Evolutionary conservation across 805 yeast species (phyloP), one percentile per base, ranked within the genome.

Genomic region (Cyberlindnera nakhonratchasimensis): DNA sequence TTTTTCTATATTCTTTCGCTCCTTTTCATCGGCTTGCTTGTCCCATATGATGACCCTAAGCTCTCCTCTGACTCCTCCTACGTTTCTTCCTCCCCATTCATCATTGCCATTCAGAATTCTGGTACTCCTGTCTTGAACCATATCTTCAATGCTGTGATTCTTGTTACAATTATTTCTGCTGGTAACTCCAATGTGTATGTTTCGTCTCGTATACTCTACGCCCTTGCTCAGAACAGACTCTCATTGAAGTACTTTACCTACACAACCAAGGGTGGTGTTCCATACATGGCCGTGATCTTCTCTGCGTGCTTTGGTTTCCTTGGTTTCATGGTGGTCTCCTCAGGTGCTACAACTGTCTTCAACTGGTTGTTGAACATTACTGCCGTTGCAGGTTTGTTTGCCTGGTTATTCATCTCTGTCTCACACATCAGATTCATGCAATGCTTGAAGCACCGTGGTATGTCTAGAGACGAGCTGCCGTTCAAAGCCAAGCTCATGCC

Each of bases 401-500:
- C 86, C 14, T 82, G 90, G 90, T 72, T 79, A 37, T 74, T 78
- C 59, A 82, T 83, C 47, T 71, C 80, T 22, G 62, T 74, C 34
- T 69, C 84, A 3, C 90, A 82, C 62, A 64, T 84, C 43, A 70
- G 90, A 59, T 84, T 83, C 64, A 83, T 83, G 81, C 62, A 68
- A 30, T 80, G 82, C 25, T 65, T 86, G 53, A 75, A 72, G 52
- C 59, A 67, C 18, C 76, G 88, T 60, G 80, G 80, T 38, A 80
- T 84, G 42, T 68, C 81, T 20, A 68, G 95, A 55, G 80, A 81
- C 52, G 71, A 74, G 10, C 69, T 86, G 43, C 93, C 95, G 9
- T 87, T 72, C 70, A 83, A 81, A 61, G 90, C 93, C 8, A 58
- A 57, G n/a, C 69, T 72, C 42, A 82, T 81, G 80, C 93, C 95